These are phyloP conservation scores for Westerdykella sp. DNA, from an alignment of 2,329 filamentous ascomycete genomes.

Conservation along the genomic window DNA sequence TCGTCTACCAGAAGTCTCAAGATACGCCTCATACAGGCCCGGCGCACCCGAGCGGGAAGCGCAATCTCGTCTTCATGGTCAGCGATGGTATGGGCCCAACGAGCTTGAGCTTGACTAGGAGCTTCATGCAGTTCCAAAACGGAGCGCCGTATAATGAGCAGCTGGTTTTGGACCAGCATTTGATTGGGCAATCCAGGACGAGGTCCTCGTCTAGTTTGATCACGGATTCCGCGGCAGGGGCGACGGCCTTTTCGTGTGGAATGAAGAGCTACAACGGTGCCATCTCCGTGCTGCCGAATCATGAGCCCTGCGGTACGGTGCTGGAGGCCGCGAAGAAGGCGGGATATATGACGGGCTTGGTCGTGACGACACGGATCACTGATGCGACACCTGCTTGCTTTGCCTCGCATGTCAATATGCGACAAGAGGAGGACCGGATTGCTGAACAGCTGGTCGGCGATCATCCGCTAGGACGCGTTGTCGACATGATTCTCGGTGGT, in stretches of 20 bases:
- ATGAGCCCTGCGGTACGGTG: slow-evolving; percentile 81
- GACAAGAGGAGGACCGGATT: slow-evolving; percentile 81
- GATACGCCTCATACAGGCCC: slow-evolving; percentile 26
- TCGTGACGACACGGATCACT: slow-evolving; percentile 90
- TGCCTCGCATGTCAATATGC: slow-evolving; percentile 74
- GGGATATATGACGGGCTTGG: slow-evolving; percentile 86
- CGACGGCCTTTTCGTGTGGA: slow-evolving; percentile 90
- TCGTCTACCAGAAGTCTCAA: slow-evolving; percentile 64
- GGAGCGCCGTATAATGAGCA: slow-evolving; percentile 68
- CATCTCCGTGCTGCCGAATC: slow-evolving; percentile 81
- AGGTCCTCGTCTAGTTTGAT: slow-evolving; percentile 77
- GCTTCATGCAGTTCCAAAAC: slow-evolving; percentile 72
- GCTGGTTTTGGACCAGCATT: slow-evolving; percentile 75
- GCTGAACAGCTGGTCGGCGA: slow-evolving; percentile 88
- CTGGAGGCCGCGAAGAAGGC: slow-evolving; percentile 89
- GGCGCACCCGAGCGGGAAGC: slow-evolving; percentile 55
- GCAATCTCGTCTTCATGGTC: slow-evolving; percentile 98
- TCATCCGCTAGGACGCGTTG: slow-evolving; percentile 75
- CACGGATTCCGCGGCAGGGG: slow-evolving; percentile 94
- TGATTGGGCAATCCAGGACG: slow-evolving; percentile 86
- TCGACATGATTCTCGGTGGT: slow-evolving; percentile 89
- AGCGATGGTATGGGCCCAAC: slow-evolving; percentile 98
- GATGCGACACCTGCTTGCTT: slow-evolving; percentile 97
- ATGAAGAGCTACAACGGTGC: slow-evolving; percentile 95
- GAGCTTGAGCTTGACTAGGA: slow-evolving; percentile 77